Percentiles rank a stretch among this genome's conserved stretches.
phyloP scores from a whole-genome alignment of 2,329 filamentous ascomycete genomes.

The Metarhizium album region DNA sequence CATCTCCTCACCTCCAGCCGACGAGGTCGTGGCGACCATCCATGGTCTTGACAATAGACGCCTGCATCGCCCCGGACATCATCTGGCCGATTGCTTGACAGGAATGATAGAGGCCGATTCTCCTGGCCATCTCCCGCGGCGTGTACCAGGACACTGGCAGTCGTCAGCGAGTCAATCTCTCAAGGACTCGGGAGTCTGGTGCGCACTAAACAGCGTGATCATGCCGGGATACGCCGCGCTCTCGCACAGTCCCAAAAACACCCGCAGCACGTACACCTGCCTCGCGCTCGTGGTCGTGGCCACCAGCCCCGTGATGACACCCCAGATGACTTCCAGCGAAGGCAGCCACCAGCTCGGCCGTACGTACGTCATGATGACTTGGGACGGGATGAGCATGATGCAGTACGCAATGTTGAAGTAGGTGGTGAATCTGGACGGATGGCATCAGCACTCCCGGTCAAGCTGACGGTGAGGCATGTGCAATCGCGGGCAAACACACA shows the following conservation, averaged over 20 bases:
- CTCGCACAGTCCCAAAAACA: slow-evolving; percentile 28
- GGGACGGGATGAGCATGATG: slow-evolving; percentile 29
- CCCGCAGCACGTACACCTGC: slow-evolving; percentile 26
- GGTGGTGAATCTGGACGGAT: slow-evolving; percentile 20
- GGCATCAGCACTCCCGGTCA: background rate
- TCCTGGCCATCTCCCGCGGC: slow-evolving; percentile 27
- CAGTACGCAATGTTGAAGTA: slow-evolving; percentile 50
- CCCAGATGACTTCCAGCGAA: slow-evolving; percentile 21
- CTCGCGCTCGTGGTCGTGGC: slow-evolving; percentile 24
- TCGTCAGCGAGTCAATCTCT: too few relatives aligned
- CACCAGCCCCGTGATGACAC: slow-evolving; percentile 16
- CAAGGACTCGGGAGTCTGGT: background rate
- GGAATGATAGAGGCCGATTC: slow-evolving; percentile 31
- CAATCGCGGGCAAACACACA: slow-evolving; percentile 1
- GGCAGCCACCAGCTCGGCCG: slow-evolving; percentile 28
- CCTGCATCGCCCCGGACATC: slow-evolving; percentile 33
- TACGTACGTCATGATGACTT: slow-evolving; percentile 26
- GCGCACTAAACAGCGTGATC: slow-evolving; percentile 22
- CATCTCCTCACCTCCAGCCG: slow-evolving; percentile 26
- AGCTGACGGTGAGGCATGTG: background rate
- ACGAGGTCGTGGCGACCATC: slow-evolving; percentile 24
- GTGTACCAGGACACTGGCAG: slow-evolving; percentile 28
- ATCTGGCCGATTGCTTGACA: slow-evolving; percentile 28
- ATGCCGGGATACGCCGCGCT: slow-evolving; percentile 26
- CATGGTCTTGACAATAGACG: slow-evolving; percentile 28